phyloP scores from a whole-genome alignment of 345 rosid species.

The thale cress (Arabidopsis thaliana) region TAIR10.1 NC_003076.8:24836001-24836500 shows the following conservation, averaged over 20 bases:
- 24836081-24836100: constrained; percentile 74
- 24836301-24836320: background rate
- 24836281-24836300: background rate
- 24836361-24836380: background rate
- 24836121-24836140: constrained; percentile 45
- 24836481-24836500: background rate
- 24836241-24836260: background rate
- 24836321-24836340: background rate
- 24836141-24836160: constrained; percentile 36
- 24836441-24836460: background rate
- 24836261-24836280: background rate
- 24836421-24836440: background rate
- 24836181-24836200: constrained; percentile 37
- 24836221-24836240: constrained; percentile 41
- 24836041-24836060: constrained; percentile 63
- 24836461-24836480: background rate
- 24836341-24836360: constrained; percentile 18
- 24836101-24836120: constrained; percentile 65
- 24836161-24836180: constrained; percentile 37
- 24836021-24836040: constrained; percentile 84
- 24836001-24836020: constrained; percentile 73
- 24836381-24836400: background rate
- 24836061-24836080: constrained; percentile 69
- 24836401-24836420: background rate
- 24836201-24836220: constrained; percentile 37